These are phyloP conservation scores for Emiliania huxleyi DNA, from an alignment of 78 protist species.

Conservation along the genomic window DNA sequence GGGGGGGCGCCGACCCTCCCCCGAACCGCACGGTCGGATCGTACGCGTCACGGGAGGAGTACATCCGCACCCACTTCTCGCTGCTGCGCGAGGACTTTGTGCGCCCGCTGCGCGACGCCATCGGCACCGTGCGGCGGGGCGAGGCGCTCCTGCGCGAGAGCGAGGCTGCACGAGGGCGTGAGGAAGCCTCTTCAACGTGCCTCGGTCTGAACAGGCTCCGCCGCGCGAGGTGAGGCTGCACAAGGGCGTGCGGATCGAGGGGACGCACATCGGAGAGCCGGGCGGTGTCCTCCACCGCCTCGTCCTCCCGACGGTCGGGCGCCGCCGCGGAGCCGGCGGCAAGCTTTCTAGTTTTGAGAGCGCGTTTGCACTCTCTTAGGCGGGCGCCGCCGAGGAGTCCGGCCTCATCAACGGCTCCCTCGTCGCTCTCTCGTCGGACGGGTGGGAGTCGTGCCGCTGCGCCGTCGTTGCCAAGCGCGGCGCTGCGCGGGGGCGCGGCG, in stretches of 20 bases:
- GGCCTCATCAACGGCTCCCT: not conserved
- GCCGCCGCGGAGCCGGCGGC: too few species aligned
- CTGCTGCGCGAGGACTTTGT: slow-evolving; percentile 11
- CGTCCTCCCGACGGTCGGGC: not conserved
- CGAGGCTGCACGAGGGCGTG: not conserved
- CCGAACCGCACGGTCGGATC: not conserved
- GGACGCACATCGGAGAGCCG: not conserved
- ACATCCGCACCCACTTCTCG: not conserved
- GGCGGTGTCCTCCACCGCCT: not conserved
- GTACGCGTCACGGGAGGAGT: not conserved
- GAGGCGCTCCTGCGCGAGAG: too few species aligned
- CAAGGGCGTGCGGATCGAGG: not conserved
- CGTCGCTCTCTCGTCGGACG: not conserved
- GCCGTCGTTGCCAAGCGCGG: not conserved
- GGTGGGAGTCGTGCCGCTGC: not conserved
- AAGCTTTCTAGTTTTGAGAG: not conserved
- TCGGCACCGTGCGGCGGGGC: not conserved
- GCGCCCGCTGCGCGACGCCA: not conserved
- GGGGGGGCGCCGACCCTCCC: not conserved
- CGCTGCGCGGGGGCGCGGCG: not conserved
- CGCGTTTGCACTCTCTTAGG: too few species aligned
- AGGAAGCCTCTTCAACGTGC: too few species aligned
- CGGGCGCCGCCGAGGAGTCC: not conserved
- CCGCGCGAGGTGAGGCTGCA: not conserved
- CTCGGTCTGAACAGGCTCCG: too few species aligned